Evolutionary conservation across 2,329 filamentous ascomycete species (phyloP).

Genomic region (Microascus cirrosus): DNA sequence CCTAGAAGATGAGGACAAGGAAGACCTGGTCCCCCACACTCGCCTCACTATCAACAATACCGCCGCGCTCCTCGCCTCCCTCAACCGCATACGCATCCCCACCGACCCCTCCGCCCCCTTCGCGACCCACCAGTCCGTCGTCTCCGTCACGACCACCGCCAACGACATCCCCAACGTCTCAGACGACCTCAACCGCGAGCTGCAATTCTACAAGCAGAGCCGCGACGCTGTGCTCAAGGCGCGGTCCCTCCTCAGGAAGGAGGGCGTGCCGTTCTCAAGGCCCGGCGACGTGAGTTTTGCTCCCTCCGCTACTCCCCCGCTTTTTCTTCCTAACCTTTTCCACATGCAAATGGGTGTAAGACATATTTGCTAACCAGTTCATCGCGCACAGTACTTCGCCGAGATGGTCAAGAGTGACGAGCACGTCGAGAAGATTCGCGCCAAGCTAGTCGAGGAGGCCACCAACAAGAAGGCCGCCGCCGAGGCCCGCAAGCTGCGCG

Average conservation of each 20-base stretch:
- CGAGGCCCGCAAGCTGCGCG: slow-evolving; percentile 83
- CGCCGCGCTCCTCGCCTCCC: slow-evolving; percentile 66
- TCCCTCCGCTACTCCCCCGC: slow-evolving; percentile 8
- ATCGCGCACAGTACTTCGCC: slow-evolving; percentile 58
- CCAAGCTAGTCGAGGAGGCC: slow-evolving; percentile 84
- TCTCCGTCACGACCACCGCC: slow-evolving; percentile 53
- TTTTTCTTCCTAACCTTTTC: slow-evolving; percentile 1
- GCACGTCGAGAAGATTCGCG: slow-evolving; percentile 95
- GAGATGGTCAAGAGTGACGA: slow-evolving; percentile 99
- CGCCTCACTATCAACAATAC: slow-evolving; percentile 97
- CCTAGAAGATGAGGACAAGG: slow-evolving; percentile 65
- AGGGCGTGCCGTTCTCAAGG: slow-evolving; percentile 75
- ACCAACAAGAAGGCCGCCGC: slow-evolving; percentile 84
- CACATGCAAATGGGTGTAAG: neutral
- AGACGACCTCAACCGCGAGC: slow-evolving; percentile 84
- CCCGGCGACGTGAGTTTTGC: slow-evolving; percentile 51
- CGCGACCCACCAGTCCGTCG: slow-evolving; percentile 69
- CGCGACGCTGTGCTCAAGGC: slow-evolving; percentile 67
- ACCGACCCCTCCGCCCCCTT: slow-evolving; percentile 61
- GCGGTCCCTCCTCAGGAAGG: slow-evolving; percentile 64
- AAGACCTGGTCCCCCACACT: slow-evolving; percentile 81
- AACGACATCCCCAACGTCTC: slow-evolving; percentile 68
- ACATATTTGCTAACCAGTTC: neutral
- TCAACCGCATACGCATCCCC: slow-evolving; percentile 68
- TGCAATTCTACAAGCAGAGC: slow-evolving; percentile 86